phyloP scores from a whole-genome alignment of 345 rosid genomes.

The Salix purpurea region DNA sequence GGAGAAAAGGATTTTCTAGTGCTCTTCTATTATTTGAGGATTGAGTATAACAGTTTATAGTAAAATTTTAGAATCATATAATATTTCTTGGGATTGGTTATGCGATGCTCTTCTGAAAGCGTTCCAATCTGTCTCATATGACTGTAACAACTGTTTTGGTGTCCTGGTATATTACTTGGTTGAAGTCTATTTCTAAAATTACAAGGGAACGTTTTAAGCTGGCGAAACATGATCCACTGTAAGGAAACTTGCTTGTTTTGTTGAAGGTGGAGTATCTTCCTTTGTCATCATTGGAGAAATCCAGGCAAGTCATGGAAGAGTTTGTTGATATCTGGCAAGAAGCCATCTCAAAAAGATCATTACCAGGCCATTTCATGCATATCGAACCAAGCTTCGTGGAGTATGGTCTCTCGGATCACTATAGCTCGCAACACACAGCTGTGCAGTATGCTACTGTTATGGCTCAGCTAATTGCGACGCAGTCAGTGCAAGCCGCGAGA shows the following conservation, averaged over 20 bases:
- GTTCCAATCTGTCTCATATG: background rate
- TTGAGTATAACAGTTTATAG: background rate
- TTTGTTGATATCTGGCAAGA: constrained; percentile 82
- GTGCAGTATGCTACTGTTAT: constrained; percentile 69
- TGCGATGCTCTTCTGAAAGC: background rate
- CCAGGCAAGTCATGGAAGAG: constrained; percentile 68
- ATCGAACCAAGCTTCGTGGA: constrained; percentile 62
- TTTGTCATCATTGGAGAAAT: constrained; percentile 69
- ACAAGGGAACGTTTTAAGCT: background rate
- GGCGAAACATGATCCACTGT: background rate
- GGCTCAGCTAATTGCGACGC: constrained; percentile 85
- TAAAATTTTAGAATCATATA: background rate
- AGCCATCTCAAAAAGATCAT: constrained; percentile 60
- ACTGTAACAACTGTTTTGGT: background rate
- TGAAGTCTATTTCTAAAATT: background rate
- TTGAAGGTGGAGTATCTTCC: constrained; percentile 90
- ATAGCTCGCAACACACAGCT: constrained; percentile 76
- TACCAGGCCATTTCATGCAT: constrained; percentile 70
- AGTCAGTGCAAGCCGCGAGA: constrained; percentile 48
- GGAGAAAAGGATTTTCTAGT: background rate
- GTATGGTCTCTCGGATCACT: constrained; percentile 66
- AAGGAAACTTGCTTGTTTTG: constrained; percentile 13
- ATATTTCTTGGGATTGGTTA: background rate
- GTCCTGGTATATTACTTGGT: background rate
- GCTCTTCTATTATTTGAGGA: background rate